Evolutionary conservation across 495 filamentous ascomycete genomes (phyloP).

Genomic region (Coniosporium apollinis): DNA sequence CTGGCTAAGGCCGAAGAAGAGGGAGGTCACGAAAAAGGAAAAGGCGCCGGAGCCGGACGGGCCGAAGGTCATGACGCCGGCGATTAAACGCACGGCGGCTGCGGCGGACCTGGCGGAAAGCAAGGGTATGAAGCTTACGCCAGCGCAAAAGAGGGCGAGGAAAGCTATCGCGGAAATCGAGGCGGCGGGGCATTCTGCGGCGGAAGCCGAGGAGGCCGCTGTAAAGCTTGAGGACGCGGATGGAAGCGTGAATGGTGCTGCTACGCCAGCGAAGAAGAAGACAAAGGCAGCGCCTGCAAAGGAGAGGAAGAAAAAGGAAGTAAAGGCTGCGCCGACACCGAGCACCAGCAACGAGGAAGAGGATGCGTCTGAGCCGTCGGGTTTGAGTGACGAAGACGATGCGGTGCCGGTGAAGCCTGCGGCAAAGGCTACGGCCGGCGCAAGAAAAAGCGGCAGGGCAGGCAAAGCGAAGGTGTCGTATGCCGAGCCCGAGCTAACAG

Average conservation of each 20-base stretch:
- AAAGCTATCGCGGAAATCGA: too few relatives aligned
- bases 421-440: background rate
- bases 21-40: conserved; percentile 45
- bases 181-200: too few relatives aligned
- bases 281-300: conserved; percentile 3
- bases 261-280: conserved; percentile 13
- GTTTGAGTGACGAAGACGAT: background rate
- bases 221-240: conserved; percentile 1
- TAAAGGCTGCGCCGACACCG: background rate
- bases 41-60: background rate
- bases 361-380: background rate
- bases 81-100: background rate
- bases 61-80: background rate
- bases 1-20: conserved; percentile 70
- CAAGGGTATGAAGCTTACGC: too few relatives aligned
- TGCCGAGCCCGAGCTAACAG: too few relatives aligned
- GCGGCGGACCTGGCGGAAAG: conserved; percentile 2
- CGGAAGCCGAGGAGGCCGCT: conserved; percentile 3
- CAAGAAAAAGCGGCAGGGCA: background rate
- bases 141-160: too few relatives aligned
- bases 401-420: background rate
- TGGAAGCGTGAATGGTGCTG: conserved; percentile 1
- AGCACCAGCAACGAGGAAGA: background rate
- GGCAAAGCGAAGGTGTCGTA: background rate
- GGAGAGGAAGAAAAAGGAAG: conserved; percentile 4